Conservation (phyloP, 1,284 basidiomycete species). For the Puccinia novopanici region DNA sequence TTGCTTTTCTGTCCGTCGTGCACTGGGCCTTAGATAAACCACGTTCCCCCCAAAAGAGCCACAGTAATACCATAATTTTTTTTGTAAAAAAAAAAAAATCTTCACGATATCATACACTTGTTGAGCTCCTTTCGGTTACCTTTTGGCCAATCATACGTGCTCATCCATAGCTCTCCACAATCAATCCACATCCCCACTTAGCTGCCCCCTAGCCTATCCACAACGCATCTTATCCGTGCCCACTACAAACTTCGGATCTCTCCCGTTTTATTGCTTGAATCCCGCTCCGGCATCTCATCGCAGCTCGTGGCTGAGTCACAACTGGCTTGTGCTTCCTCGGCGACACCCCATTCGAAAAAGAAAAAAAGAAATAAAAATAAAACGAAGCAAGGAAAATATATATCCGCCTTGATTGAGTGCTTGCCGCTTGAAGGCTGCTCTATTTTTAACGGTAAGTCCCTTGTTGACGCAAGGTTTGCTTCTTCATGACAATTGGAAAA, state of each 20-base stretch:
- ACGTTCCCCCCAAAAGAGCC: neutral
- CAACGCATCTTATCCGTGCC: neutral
- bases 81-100: too few species aligned
- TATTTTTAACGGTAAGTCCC: too few species aligned
- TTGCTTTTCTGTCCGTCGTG: neutral
- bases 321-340: constrained; percentile 21
- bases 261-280: neutral
- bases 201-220: neutral
- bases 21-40: neutral
- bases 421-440: neutral
- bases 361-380: neutral
- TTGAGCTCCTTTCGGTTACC: neutral
- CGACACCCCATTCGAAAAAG: neutral
- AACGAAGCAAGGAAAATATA: neutral
- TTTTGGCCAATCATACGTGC: neutral
- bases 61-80: too few species aligned
- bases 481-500: too few species aligned
- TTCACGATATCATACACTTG: neutral
- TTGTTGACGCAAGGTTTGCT: too few species aligned
- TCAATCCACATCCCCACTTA: neutral
- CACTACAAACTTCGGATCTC: neutral
- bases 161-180: neutral
- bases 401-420: neutral
- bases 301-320: neutral
- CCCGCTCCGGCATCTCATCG: neutral